Evolutionary conservation across 352 stramenopile species (phyloP).

Genomic region (Phytopythium sindhum): DNA sequence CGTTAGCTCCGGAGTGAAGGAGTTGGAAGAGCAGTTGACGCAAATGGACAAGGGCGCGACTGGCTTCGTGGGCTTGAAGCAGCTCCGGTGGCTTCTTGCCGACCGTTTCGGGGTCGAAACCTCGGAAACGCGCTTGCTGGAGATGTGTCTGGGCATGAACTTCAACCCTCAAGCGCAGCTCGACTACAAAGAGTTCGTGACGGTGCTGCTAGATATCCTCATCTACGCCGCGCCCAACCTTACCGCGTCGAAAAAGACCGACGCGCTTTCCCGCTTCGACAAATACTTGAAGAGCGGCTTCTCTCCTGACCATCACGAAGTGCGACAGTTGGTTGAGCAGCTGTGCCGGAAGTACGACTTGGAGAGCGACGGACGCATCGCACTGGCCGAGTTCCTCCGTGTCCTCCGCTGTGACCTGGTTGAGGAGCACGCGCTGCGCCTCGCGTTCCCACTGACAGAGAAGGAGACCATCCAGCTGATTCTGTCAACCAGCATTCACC

Average conservation of each 20-base stretch:
- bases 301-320: conserved; percentile 9
- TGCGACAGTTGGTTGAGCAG: conserved; percentile 21
- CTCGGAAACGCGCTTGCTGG: conserved; percentile 35
- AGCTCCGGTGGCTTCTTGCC: conserved; percentile 38
- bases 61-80: conserved; percentile 52
- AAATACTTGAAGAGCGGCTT: conserved; percentile 48
- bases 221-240: conserved; percentile 36
- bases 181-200: conserved; percentile 46
- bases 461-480: conserved; percentile 29
- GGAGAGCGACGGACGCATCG: conserved; percentile 28
- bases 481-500: conserved; percentile 11
- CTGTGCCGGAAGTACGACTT: conserved; percentile 55
- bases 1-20: conserved; percentile 34
- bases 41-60: conserved; percentile 16
- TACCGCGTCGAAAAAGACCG: conserved; percentile 15
- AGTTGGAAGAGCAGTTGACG: conserved; percentile 35
- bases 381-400: conserved; percentile 28
- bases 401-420: conserved; percentile 37
- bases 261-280: conserved; percentile 20
- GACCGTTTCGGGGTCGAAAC: conserved; percentile 32
- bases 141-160: conserved; percentile 61
- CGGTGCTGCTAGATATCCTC: conserved; percentile 53
- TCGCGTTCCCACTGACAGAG: conserved; percentile 33
- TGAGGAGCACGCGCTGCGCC: conserved; percentile 24
- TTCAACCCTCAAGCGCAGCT: conserved; percentile 50